Evolutionary conservation across 2,329 filamentous ascomycete genomes (phyloP), one percentile per base, ranked within the genome.

Genomic region (Sarocladiaceae sp.): DNA sequence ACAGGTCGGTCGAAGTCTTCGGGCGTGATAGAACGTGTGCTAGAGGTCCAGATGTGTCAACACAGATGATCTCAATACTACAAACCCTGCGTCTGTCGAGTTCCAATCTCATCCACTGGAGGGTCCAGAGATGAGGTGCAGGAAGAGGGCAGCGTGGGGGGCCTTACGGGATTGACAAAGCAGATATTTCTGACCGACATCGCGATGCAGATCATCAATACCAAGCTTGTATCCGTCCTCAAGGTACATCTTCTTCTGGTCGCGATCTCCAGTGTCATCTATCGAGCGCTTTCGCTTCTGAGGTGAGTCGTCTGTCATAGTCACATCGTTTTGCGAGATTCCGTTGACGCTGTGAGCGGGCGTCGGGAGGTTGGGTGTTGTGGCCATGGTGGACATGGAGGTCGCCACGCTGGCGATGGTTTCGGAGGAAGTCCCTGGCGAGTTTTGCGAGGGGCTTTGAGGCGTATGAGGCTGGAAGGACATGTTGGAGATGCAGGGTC

Each of bases 391-490:
- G 46, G 56, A 55, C 65, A 78, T 77, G 53, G 78, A 79, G 59
- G 68, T 73, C 59, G 72, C 74, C 64, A 74, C 71, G 71, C 75
- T 79, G 53, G 71, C 72, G 60, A 68, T 70, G 59, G 69, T 71
- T 61, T 80, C 78, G 64, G 72, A 76, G 56, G 72, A 74, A 59
- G 74, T 78, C 60, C 72, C 77, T 57, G 79, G 77, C 58, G 79
- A 83, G 64, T 77, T 73, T 65, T 83, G 79, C 64, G 80, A 83
- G 64, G 82, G 82, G 66, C 82, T 86, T 74, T 85, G 82, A 65
- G 83, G 83, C 60, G 82, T 86, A 63, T 81, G 81, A 61, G 82
- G 82, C 67, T 84, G 81, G 75, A 80, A 83, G 71, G 80, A 82
- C 81, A 85, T 85, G 68, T 68, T 55, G 51, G 47, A 37, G 22